Percentiles rank a stretch among this genome's conserved stretches.
Conservation (phyloP, 2,329 filamentous ascomycete species). For the Botrytis porri region DNA sequence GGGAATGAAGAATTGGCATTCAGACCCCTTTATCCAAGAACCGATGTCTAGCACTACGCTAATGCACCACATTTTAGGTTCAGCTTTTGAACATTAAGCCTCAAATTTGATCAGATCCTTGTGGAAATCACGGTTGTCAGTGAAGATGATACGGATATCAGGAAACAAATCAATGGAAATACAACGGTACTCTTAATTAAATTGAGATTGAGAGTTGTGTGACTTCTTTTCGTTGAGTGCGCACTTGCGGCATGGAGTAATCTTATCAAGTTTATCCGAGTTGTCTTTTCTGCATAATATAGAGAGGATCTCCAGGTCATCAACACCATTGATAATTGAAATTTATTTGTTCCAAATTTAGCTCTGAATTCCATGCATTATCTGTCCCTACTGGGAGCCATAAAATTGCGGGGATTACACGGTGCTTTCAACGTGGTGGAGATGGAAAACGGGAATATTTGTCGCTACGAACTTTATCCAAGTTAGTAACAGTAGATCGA, state of each 20-base stretch:
- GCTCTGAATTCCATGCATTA: neutral
- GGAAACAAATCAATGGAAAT: neutral
- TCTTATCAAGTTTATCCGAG: neutral
- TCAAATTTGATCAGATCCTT: neutral
- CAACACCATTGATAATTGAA: neutral
- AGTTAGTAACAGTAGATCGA: neutral
- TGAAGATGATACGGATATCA: too few species aligned
- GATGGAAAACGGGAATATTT: neutral
- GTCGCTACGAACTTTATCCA: neutral
- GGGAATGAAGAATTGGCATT: neutral
- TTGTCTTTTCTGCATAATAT: neutral
- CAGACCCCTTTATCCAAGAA: neutral
- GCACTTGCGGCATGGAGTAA: neutral
- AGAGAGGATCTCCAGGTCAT: neutral
- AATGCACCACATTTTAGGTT: neutral
- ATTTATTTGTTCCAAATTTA: neutral
- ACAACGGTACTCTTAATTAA: neutral
- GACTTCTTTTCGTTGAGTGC: neutral
- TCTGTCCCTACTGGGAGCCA: neutral
- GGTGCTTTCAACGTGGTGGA: neutral
- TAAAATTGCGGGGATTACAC: neutral
- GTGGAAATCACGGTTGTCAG: neutral
- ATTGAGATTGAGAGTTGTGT: neutral
- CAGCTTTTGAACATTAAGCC: neutral
- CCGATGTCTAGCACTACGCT: neutral